Evolutionary conservation across 2,329 filamentous ascomycete species (phyloP), one percentile per base, ranked within the genome.

Genomic region (Triangularia setosa): DNA sequence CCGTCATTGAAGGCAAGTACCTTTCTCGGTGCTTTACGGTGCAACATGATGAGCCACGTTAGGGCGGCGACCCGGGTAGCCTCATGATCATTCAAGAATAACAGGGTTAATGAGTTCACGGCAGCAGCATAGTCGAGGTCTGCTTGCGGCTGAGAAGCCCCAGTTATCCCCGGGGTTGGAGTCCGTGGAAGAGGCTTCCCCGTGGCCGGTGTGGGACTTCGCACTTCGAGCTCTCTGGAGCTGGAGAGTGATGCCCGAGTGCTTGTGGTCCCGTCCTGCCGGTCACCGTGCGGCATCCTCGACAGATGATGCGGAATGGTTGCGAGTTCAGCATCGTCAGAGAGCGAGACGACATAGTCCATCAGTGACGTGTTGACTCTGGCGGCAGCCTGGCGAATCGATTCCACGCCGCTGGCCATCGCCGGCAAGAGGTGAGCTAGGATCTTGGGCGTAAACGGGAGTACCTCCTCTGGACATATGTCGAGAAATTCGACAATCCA

Each of bases 401-500:
- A 87, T 69, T 98, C 93, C 12, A 95, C 90, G 60, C 90, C 91
- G 73, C 93, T 96, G 4, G 94, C 94, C 85, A 99, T 92, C 27
- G 93, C 93, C 16, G 95, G 96, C 27, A 99, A 84, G 63, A 99
- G 90, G 72, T 97, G 92, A 1, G 93, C 92, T 53, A 99, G 80
- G 28, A 99, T 89, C 70, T 92, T 91, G 23, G 96, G 96, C 0
- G 96, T 95, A 75, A 98, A 98, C 3, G 91, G 91, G 52, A 99
- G 83, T 3, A 99, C 96, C 73, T 99, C 95, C 74, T 97, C 95
- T 0, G 95, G 94, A 71, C 93, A 97, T 55, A 99, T 98, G 68
- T 98, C 93, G 70, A 99, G 90, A 75, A 99, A 97, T 65, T 90
- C 91, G 69, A 97, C 93, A 68, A 99, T 93, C 95, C 95, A 99